A percentile compares a stretch with the other conserved stretches of the same genome.
phyloP scores from a whole-genome alignment of 805 yeast genomes.

The Kurtzmaniella cleridarum region DNA sequence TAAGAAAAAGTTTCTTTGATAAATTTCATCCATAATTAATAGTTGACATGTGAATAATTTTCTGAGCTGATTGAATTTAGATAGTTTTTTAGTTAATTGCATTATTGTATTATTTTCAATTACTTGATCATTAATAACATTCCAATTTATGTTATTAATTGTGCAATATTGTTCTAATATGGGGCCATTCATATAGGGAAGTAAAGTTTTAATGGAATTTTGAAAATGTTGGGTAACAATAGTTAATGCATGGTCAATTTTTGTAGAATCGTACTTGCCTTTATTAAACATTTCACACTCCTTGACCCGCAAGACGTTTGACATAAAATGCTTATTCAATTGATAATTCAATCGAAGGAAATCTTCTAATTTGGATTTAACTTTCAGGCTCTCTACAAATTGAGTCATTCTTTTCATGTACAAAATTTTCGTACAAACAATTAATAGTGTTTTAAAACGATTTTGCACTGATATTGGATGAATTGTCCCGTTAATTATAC shows the following conservation, averaged over 20 bases:
- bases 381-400: constrained; percentile 18
- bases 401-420: constrained; percentile 19
- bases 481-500: too few species aligned
- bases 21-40: constrained; percentile 28
- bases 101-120: constrained; percentile 4
- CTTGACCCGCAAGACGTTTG: constrained; percentile 25
- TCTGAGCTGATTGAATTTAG: constrained; percentile 30
- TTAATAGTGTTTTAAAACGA: constrained; percentile 26
- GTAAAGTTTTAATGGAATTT: constrained; percentile 20
- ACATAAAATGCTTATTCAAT: constrained; percentile 31
- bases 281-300: constrained; percentile 24
- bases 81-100: constrained; percentile 13
- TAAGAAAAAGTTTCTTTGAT: constrained; percentile 24
- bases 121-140: constrained; percentile 5
- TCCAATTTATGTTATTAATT: constrained; percentile 29
- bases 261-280: constrained; percentile 3
- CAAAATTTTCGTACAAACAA: constrained; percentile 22
- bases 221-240: constrained; percentile 24
- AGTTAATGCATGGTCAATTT: constrained; percentile 19
- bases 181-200: constrained; percentile 32
- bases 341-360: constrained; percentile 30
- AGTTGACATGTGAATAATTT: constrained; percentile 35
- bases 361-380: constrained; percentile 18
- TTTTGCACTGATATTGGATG: constrained; percentile 3
- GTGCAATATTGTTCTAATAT: constrained; percentile 34